phyloP scores from a whole-genome alignment of 805 yeast genomes.

The Danielozyma ontarioensis region DNA sequence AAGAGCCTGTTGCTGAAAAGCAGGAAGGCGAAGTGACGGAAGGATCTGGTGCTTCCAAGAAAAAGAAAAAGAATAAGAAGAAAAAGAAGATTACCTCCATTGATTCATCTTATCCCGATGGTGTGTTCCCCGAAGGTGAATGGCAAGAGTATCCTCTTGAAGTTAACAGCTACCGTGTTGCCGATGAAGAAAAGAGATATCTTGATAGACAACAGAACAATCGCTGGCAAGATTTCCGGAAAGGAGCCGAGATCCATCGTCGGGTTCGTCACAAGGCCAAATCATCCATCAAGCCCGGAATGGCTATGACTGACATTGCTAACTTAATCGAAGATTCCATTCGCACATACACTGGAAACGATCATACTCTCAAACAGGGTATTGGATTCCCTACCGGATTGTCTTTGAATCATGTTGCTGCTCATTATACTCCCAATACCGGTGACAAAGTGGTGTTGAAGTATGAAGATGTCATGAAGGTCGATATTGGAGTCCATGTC shows the following conservation, averaged over 20 bases:
- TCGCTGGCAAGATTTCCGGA: constrained; percentile 83
- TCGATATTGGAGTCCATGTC: constrained; percentile 94
- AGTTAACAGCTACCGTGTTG: constrained; percentile 60
- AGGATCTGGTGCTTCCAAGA: constrained; percentile 21
- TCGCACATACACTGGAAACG: constrained; percentile 66
- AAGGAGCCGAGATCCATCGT: constrained; percentile 94
- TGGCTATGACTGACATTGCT: constrained; percentile 87
- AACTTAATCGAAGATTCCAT: constrained; percentile 83
- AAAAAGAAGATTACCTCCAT: constrained; percentile 58
- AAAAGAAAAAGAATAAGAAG: constrained; percentile 46
- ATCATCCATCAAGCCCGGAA: constrained; percentile 77
- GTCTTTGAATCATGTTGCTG: constrained; percentile 89
- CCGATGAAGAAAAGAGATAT: constrained; percentile 82
- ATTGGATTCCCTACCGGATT: constrained; percentile 99
- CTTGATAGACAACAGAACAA: constrained; percentile 59
- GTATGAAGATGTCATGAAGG: constrained; percentile 92
- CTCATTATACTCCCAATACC: constrained; percentile 95
- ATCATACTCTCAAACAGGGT: constrained; percentile 66
- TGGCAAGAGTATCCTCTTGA: constrained; percentile 76
- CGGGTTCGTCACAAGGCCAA: constrained; percentile 81
- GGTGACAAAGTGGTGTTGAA: constrained; percentile 80
- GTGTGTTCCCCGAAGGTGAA: constrained; percentile 80
- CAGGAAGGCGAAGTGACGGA: constrained; percentile 1
- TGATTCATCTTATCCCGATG: constrained; percentile 62
- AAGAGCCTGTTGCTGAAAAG: no score